Evolutionary conservation across 495 filamentous ascomycete genomes (phyloP).

Genomic region (Talaromyces ruber): DNA sequence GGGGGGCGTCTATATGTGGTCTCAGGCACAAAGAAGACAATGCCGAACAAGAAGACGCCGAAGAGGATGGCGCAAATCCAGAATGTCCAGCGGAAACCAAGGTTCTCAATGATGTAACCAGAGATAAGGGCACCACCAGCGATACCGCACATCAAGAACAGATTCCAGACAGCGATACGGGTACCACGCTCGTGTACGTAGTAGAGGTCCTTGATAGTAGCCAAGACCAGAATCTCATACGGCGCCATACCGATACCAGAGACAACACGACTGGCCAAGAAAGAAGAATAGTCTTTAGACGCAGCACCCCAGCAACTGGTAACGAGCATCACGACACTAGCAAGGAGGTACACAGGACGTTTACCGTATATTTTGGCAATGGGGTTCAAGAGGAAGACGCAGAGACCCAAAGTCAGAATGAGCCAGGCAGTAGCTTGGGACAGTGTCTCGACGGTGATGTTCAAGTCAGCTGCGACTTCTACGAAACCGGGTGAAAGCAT

Average conservation of each 20-base stretch:
- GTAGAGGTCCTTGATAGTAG: slow-evolving; percentile 47
- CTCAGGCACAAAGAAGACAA: slow-evolving; percentile 45
- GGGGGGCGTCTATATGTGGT: slow-evolving; percentile 26
- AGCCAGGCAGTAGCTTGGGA: slow-evolving; percentile 37
- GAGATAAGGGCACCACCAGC: slow-evolving; percentile 38
- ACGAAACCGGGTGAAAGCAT: slow-evolving; percentile 45
- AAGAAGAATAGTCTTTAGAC: slow-evolving; percentile 38
- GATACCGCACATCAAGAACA: slow-evolving; percentile 35
- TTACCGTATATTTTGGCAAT: slow-evolving; percentile 49
- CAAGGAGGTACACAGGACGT: slow-evolving; percentile 47
- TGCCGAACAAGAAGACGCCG: slow-evolving; percentile 30
- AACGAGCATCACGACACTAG: slow-evolving; percentile 43
- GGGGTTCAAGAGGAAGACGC: slow-evolving; percentile 47
- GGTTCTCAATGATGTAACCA: slow-evolving; percentile 39
- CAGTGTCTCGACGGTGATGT: slow-evolving; percentile 28
- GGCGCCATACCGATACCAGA: slow-evolving; percentile 24
- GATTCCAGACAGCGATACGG: slow-evolving; percentile 35
- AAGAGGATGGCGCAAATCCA: slow-evolving; percentile 40
- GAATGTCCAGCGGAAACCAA: slow-evolving; percentile 42
- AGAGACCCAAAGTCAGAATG: slow-evolving; percentile 37
- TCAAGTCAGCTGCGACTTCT: slow-evolving; percentile 31
- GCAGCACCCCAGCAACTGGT: slow-evolving; percentile 46
- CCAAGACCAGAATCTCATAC: slow-evolving; percentile 40
- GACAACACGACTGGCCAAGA: slow-evolving; percentile 31
- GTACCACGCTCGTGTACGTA: slow-evolving; percentile 50